phyloP scores from a whole-genome alignment of 371 early-diverging fungal genomes.

The Mucor mucedo region DNA sequence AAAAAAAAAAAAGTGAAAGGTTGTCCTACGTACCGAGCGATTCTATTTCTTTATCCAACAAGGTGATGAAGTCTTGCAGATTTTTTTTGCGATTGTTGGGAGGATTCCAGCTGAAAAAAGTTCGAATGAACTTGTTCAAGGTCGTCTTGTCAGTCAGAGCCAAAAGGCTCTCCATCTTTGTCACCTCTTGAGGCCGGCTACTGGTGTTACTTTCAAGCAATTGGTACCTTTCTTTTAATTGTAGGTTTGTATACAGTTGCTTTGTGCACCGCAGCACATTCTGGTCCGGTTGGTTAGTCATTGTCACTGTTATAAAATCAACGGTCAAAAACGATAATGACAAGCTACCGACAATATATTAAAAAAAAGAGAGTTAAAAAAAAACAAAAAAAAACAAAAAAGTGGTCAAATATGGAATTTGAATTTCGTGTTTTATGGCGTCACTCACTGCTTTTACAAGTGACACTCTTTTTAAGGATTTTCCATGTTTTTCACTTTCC shows the following conservation, averaged over 20 bases:
- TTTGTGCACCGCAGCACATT: constrained; percentile 31
- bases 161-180: constrained; percentile 34
- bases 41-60: constrained; percentile 24
- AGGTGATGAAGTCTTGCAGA: constrained; percentile 13
- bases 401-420: neutral
- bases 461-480: neutral
- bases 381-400: neutral
- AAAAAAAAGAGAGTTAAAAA: constrained; percentile 6
- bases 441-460: neutral
- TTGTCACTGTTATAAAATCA: neutral
- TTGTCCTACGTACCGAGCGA: neutral
- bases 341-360: neutral
- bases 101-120: neutral
- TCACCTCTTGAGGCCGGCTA: constrained; percentile 22
- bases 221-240: constrained; percentile 29
- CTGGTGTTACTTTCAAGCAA: neutral
- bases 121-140: constrained; percentile 22
- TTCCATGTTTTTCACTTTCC: no score
- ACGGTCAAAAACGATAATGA: neutral
- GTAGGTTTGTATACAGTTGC: constrained; percentile 44
- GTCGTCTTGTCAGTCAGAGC: constrained; percentile 14
- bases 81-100: neutral
- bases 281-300: neutral
- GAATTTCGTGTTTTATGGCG: neutral
- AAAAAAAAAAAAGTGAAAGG: neutral